Base-by-base conservation (phyloP, 331 rosid species). In the Saraca asoca region DNA sequence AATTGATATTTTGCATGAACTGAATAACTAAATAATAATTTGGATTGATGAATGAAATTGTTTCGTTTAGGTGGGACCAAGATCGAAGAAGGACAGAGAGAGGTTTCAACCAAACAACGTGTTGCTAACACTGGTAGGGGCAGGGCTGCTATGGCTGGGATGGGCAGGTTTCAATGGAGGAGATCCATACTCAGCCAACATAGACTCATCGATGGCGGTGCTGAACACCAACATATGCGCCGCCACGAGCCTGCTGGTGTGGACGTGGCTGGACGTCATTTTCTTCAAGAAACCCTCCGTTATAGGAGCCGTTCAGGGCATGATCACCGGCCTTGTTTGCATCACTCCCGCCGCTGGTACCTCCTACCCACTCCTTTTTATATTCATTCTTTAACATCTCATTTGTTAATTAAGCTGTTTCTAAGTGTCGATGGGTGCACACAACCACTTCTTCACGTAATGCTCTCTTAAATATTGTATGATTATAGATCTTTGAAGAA, bases 101-200 rank as follows among this genome's bases (percentile, higher is more conserved):
- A 78, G 88, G 49, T 86, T 86, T 45, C 91, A 88, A 8, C 91
- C 91, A 50, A 86, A 86, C 83, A 86, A 86, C 19, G 87, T 86
- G 50, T 17, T 86, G n/a, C 65, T 86, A 20, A 83, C 81, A 50
- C 45, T 86, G 66, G 83, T 86, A 0, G 91, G 91, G 55, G 88
- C 91, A 3, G 91, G 91, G 37, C 53, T 86, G 6, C 74, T 86
- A 1, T 86, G 91, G 91, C 0, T 86, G 66, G 91, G 91, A 38
- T 86, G 91, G 91, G 85, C 91, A 0, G 91, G 91, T 12, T 86
- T 86, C 81, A 86, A 86, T 56, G 91, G 91, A 13, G 91, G 91
- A 53, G 91, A 82, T 65, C 88, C 91, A 0, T 86, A 80, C 70
- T 19, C 91, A 0, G 91, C 88, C 13, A 86, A 82, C 81, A 86